Evolutionary conservation across 2,329 filamentous ascomycete species (phyloP), one percentile per base, ranked within the genome.

Genomic region (Trichoderma sp.): DNA sequence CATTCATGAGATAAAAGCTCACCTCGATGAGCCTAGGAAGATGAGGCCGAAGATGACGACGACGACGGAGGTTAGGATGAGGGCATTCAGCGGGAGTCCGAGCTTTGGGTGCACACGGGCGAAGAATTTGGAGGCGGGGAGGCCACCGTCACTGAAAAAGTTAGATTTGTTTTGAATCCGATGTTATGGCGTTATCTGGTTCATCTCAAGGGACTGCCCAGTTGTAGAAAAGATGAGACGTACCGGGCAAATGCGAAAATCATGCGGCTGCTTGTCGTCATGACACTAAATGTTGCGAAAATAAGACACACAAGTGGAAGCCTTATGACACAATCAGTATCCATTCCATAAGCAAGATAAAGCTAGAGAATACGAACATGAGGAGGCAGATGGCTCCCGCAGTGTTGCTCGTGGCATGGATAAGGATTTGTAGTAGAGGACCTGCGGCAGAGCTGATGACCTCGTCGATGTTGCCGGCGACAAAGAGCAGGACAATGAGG

Each of bases 11-110:
- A 17, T 22, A 5, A 10, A 10, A 1, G 9, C 13, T 25, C 45
- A 72, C 71, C 71, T 72, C 10, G 78, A 81, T 2, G 88, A 91
- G 0, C 89, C 90, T 3, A 93, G 82, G 76, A 91, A 90, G 70
- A 92, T 89, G 68, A 86, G 83, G 0, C 90, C 90, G 67, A 92
- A 90, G 13, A 92, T 81, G 67, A 91, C 83, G 2, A 91, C 87
- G 54, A 90, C 82, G 4, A 78, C 78, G 0, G 86, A 82, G 2
- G 87, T 89, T 60, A 91, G 81, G 13, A 87, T 80, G 1, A 92
- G 79, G 0, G 89, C 84, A 72, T 92, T 91, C 15, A 93, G 77
- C 0, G 90, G 90, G 1, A 91, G 84, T 0, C 85, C 84, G 0
- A 92, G 82, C 15, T 76, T 81, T 0, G 84, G 81, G 73, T 92